phyloP scores from a whole-genome alignment of 1,139 yeast species.

The Debaryomyces subglobosus region DNA sequence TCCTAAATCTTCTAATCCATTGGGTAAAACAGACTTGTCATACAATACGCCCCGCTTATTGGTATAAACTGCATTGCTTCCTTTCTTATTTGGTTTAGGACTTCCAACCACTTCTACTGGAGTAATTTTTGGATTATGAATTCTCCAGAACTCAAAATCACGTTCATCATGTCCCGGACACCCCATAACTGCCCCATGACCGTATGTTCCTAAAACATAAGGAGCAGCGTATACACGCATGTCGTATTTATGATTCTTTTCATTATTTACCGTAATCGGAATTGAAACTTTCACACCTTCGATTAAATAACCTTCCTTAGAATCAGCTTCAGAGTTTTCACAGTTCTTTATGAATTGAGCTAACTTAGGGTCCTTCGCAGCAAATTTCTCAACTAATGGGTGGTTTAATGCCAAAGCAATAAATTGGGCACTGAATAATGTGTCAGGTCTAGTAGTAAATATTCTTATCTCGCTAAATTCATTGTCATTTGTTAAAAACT shows the following conservation, averaged over 20 bases:
- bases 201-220: conserved; percentile 80
- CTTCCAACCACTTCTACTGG: conserved; percentile 50
- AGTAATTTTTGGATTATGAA: conserved; percentile 53
- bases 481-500: conserved; percentile 35
- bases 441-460: conserved; percentile 90
- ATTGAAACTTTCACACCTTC: conserved; percentile 51
- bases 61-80: conserved; percentile 43
- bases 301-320: conserved; percentile 68
- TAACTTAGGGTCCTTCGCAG: conserved; percentile 43
- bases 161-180: conserved; percentile 92
- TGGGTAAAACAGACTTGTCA: conserved; percentile 26
- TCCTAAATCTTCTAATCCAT: conserved; percentile 44
- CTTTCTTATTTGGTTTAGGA: conserved; percentile 6
- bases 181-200: conserved; percentile 96
- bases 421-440: conserved; percentile 80
- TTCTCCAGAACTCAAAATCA: conserved; percentile 78
- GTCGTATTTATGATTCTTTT: conserved; percentile 17
- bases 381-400: conserved; percentile 50
- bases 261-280: conserved; percentile 54
- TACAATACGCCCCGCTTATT: conserved; percentile 57
- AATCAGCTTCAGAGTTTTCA: conserved; percentile 42
- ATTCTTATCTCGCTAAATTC: conserved; percentile 41
- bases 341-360: conserved; percentile 46
- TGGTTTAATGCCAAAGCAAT: conserved; percentile 77
- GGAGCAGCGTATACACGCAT: conserved; percentile 90